phyloP scores from a whole-genome alignment of 192 early-diverging fungal genomes.

The Umbelopsis sp. region DNA sequence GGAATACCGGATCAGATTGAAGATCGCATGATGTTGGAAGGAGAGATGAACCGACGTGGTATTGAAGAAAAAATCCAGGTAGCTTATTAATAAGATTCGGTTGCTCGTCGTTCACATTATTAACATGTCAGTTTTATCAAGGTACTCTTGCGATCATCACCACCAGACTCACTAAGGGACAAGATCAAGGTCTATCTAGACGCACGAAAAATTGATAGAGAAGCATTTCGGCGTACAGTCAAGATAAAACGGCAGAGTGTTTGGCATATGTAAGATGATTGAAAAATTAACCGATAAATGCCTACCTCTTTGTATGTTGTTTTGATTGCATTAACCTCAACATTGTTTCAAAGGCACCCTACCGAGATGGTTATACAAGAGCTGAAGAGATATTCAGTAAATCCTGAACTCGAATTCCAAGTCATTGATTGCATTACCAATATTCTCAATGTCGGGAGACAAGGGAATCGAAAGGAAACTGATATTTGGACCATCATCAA shows the following conservation, averaged over 20 bases:
- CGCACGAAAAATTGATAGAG: conserved; percentile 43
- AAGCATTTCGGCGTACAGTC: conserved; percentile 40
- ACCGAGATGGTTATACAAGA: conserved; percentile 30
- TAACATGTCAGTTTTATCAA: neutral
- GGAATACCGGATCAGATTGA: conserved; percentile 45
- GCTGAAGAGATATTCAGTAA: conserved; percentile 19
- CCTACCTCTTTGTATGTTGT: neutral
- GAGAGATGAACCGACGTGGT: conserved; percentile 52
- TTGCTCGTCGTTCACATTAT: no score
- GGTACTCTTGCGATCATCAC: conserved; percentile 17
- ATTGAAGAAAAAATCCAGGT: conserved; percentile 48
- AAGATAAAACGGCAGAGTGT: conserved; percentile 37
- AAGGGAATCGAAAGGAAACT: conserved; percentile 13
- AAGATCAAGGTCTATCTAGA: conserved; percentile 48
- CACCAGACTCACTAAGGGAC: conserved; percentile 43
- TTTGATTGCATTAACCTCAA: no score
- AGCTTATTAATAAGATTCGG: no score
- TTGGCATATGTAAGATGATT: conserved; percentile 28
- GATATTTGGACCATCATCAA: conserved; percentile 55
- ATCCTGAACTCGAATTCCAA: conserved; percentile 35
- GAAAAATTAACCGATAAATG: neutral
- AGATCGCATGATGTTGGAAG: conserved; percentile 41
- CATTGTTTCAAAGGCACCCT: conserved; percentile 24
- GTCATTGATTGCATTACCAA: conserved; percentile 33
- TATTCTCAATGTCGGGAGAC: conserved; percentile 18